Evolutionary conservation across 306 rosid genomes (phyloP).

Genomic region (Quercus aquifolioides): DNA sequence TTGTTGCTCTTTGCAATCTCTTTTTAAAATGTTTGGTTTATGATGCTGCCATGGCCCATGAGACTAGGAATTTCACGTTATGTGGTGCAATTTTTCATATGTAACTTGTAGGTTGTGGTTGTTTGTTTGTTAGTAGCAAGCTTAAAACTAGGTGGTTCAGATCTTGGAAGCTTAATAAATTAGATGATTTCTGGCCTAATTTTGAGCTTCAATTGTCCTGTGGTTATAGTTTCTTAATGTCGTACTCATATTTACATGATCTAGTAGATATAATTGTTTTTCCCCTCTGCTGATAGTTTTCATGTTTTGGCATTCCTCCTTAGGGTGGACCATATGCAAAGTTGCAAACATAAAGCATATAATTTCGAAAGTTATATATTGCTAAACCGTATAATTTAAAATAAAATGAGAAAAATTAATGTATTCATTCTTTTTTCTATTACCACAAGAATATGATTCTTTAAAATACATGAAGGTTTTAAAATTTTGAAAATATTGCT

Average conservation of each 20-base stretch:
- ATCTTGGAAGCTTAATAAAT: too few species aligned
- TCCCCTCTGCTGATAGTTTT: neutral
- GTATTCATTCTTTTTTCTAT: neutral
- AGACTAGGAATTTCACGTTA: neutral
- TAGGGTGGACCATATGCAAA: neutral
- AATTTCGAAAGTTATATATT: too few species aligned
- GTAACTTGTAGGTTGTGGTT: neutral
- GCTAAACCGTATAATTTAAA: neutral
- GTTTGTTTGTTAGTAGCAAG: neutral
- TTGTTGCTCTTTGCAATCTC: slow-evolving; percentile 13
- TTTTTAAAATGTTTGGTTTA: neutral
- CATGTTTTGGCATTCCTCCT: neutral
- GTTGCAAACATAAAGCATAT: too few species aligned
- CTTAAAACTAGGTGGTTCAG: neutral
- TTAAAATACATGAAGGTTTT: neutral
- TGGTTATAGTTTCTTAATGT: too few species aligned
- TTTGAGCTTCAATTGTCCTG: too few species aligned
- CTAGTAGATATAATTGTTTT: neutral
- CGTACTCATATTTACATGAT: too few species aligned
- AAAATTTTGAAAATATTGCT: too few species aligned
- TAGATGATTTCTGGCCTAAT: too few species aligned
- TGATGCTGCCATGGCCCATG: neutral
- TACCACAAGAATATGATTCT: neutral
- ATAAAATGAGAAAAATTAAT: neutral
- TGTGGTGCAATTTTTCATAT: neutral